phyloP scores from a whole-genome alignment of 2,329 filamentous ascomycete genomes.

The Trichoderma asperellum region DNA sequence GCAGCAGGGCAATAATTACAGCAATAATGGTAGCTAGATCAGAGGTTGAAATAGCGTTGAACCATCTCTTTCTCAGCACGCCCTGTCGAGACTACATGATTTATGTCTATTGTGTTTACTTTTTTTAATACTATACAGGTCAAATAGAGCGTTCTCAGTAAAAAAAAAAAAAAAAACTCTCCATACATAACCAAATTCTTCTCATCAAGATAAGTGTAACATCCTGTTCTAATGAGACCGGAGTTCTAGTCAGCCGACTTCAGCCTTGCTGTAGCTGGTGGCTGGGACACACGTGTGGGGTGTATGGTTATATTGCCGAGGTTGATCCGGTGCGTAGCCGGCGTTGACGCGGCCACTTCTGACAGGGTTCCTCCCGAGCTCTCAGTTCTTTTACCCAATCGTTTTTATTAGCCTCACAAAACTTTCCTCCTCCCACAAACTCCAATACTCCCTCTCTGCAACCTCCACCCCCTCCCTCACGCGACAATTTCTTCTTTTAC shows the following conservation, averaged over 20 bases:
- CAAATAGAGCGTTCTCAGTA: background rate
- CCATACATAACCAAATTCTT: background rate
- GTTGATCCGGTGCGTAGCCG: constrained; percentile 34
- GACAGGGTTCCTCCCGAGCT: constrained; percentile 33
- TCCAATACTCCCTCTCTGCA: constrained; percentile 31
- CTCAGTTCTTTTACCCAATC: constrained; percentile 34
- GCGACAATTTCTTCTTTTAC: constrained; percentile 31
- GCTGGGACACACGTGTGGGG: constrained; percentile 13
- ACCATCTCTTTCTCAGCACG: background rate
- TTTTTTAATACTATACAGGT: constrained; percentile 3
- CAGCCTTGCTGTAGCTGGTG: background rate
- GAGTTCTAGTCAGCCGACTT: background rate
- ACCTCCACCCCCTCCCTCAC: constrained; percentile 31
- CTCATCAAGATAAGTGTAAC: background rate
- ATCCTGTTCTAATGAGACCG: background rate
- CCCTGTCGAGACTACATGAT: background rate
- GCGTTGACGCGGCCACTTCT: constrained; percentile 26
- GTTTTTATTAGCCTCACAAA: constrained; percentile 41
- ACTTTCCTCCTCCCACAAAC: constrained; percentile 38
- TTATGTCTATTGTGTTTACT: constrained; percentile 1
- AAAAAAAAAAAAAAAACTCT: background rate
- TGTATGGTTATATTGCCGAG: constrained; percentile 26
- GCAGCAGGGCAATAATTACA: constrained; percentile 10
- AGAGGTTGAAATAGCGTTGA: constrained; percentile 1
- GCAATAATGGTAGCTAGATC: background rate